A percentile compares a stretch with the other conserved stretches of the same genome.
phyloP scores from a whole-genome alignment of 2,329 filamentous ascomycete species.

The Paraphaeosphaeria sporulosa region DNA sequence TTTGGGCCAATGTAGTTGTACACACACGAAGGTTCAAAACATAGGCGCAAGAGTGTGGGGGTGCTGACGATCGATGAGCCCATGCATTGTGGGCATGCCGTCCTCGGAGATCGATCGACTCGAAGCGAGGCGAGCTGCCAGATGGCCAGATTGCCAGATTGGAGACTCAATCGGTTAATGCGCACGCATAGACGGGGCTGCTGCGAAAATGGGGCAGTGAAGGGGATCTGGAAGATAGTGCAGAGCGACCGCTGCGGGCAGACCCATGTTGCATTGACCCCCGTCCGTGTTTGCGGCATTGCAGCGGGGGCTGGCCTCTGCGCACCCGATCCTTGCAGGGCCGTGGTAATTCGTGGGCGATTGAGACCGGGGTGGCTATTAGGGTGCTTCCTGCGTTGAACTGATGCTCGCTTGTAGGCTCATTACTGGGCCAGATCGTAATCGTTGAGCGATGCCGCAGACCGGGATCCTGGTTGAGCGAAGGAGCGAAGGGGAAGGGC shows the following conservation, averaged over 20 bases:
- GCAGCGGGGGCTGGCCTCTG: slow-evolving; percentile 2
- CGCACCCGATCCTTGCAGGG: slow-evolving; percentile 3
- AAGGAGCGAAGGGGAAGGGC: slow-evolving; percentile 6
- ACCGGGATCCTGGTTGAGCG: slow-evolving; percentile 7
- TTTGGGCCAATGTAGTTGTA: not conserved
- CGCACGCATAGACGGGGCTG: not conserved
- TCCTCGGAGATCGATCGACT: slow-evolving; percentile 8
- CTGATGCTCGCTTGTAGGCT: not conserved
- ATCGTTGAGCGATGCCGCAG: not conserved
- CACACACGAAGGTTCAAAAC: not conserved
- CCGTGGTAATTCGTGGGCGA: not conserved
- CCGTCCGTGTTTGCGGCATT: not conserved
- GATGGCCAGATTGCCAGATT: slow-evolving; percentile 12
- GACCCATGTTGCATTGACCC: not conserved
- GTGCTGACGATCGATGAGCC: not conserved
- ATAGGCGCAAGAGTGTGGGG: not conserved
- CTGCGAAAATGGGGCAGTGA: not conserved
- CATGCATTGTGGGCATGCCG: not conserved
- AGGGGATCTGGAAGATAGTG: not conserved
- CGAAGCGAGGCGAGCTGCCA: slow-evolving; percentile 1
- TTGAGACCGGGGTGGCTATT: not conserved
- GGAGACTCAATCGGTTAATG: slow-evolving; percentile 3
- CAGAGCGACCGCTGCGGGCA: not conserved
- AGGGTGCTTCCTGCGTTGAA: not conserved
- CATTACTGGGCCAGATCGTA: not conserved